Base-by-base conservation (phyloP, 2,329 filamentous ascomycete species). In the Colletotrichum sp. region DNA sequence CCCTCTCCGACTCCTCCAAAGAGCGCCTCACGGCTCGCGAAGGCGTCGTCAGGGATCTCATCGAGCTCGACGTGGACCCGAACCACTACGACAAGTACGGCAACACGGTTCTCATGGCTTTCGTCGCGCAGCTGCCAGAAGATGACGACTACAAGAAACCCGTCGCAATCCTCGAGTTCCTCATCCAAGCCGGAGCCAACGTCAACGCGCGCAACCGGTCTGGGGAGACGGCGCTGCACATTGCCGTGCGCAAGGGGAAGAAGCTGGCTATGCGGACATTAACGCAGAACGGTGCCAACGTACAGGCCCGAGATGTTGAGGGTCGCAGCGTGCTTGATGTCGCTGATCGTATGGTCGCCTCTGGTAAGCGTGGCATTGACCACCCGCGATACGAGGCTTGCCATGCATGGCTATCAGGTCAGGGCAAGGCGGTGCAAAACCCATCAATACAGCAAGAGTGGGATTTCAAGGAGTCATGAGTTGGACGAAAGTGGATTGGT, bases 21-120 rank as follows among this genome's bases (percentile, higher is more conserved):
- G 77, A 82, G 4, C 78, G 79, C 9, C 79, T 87, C 62, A 63
- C 72, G 15, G 64, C 83, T 10, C 83, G 85, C 6, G 74, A 80
- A 5, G 28, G 64, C 5, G 71, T 83, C 8, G 78, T 84, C 8
- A 57, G 70, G 6, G 77, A 75, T 3, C 81, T 90, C 1, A 79
- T 90, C 1, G 13, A 71, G 2, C 81, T 83, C 1, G 81, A 83
- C 1, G 87, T 90, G 13, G 86, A 90, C 71, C 84, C 86, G 6
- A 90, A 91, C 78, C 89, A 90, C 71, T 90, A 91, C 81, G 89
- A 91, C 81, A 80, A 80, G 5, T 77, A 83, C 21, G 90, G 90
- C 49, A 87, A 88, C 79, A 91, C 90, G 0, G 89, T 89, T 1
- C 85, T 92, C 16, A 91, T 91, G 87, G 84, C 88, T 0, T 92